These are phyloP conservation scores for Debaryomyces udenii DNA, from an alignment of 1,139 yeast genomes.

Conservation along the genomic window DNA sequence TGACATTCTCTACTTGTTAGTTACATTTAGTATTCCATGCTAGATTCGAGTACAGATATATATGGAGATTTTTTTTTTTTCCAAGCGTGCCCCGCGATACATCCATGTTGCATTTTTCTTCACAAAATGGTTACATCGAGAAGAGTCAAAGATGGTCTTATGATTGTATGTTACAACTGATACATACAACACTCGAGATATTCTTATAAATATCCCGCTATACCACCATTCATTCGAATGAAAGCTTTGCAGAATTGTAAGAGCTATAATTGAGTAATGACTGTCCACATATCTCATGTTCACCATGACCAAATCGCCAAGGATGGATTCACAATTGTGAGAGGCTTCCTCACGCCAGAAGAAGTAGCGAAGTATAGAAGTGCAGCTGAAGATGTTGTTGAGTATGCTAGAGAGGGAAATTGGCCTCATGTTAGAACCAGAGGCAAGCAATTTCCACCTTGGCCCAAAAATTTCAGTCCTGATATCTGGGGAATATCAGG, in stretches of 20 bases:
- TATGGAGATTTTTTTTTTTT: background rate
- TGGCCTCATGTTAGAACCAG: constrained; percentile 58
- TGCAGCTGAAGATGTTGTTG: constrained; percentile 48
- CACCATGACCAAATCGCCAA: constrained; percentile 42
- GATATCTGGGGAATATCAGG: constrained; percentile 63
- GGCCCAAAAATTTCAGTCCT: constrained; percentile 58
- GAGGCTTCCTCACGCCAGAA: constrained; percentile 42
- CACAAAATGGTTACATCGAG: no score
- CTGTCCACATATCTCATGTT: constrained; percentile 9
- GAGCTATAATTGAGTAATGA: constrained; percentile 3
- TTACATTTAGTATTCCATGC: background rate
- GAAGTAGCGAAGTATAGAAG: constrained; percentile 41
- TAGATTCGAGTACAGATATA: background rate
- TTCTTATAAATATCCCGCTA: no score
- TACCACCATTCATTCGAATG: no score
- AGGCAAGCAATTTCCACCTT: constrained; percentile 62
- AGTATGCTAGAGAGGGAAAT: constrained; percentile 50
- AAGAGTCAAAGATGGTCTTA: no score
- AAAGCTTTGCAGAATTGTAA: background rate
- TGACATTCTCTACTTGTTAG: constrained; percentile 16
- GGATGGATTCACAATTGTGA: constrained; percentile 49
- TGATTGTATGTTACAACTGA: no score
- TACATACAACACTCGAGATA: no score
- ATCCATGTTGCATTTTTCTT: background rate
- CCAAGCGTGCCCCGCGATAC: background rate